Percentiles rank a stretch among this genome's conserved stretches.
These are phyloP conservation scores for Phytopythium sindhum DNA, from an alignment of 352 stramenopile genomes.

Conservation along the genomic window DNA sequence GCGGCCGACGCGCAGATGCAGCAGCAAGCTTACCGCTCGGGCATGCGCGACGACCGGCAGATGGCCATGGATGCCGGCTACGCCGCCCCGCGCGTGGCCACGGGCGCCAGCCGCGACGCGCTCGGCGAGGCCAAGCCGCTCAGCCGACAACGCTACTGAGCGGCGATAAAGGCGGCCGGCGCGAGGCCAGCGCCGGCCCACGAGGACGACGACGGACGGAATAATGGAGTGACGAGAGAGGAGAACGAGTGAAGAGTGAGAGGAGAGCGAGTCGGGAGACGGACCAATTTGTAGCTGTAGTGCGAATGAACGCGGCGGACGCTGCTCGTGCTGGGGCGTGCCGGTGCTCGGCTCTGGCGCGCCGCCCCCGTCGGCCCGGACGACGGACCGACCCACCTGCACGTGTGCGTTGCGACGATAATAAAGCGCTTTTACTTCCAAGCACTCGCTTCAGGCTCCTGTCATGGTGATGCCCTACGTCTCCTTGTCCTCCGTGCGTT, in stretches of 20 bases:
- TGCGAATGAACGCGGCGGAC: slow-evolving; percentile 11
- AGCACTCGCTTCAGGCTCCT: neutral
- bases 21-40: slow-evolving; percentile 43
- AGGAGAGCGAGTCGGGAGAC: neutral
- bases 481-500: too few relatives aligned
- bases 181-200: neutral
- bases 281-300: slow-evolving; percentile 39
- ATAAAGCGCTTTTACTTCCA: slow-evolving; percentile 1
- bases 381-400: neutral
- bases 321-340: too few relatives aligned
- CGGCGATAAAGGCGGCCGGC: too few relatives aligned
- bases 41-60: slow-evolving; percentile 49
- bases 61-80: slow-evolving; percentile 50
- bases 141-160: slow-evolving; percentile 79
- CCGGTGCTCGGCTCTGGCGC: too few relatives aligned
- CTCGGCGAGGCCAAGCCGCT: slow-evolving; percentile 64
- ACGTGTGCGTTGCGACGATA: neutral
- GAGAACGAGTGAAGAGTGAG: neutral
- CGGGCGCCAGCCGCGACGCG: slow-evolving; percentile 50
- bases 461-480: too few relatives aligned
- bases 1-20: slow-evolving; percentile 38
- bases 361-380: too few relatives aligned
- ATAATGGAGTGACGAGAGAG: neutral
- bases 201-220: neutral
- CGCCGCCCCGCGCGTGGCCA: slow-evolving; percentile 57